Evolutionary conservation across 2,329 filamentous ascomycete genomes (phyloP), one percentile per base, ranked within the genome.

Genomic region (Sporothrix dimorphospora): DNA sequence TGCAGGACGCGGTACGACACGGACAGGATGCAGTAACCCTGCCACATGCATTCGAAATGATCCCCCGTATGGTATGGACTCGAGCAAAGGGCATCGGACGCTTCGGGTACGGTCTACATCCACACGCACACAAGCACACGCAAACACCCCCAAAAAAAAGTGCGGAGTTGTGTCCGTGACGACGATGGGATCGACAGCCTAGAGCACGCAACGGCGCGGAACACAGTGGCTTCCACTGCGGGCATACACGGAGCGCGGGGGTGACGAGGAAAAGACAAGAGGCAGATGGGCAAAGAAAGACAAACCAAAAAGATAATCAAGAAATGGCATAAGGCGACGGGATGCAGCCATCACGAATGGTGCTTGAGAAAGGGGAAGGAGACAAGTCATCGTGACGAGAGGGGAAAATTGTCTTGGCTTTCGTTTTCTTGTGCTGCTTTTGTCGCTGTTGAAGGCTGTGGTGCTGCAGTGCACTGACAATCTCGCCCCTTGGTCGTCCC

Each of bases 11-110:
- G 47, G 42, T 12, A 65, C 40, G 24, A 45, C 40, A 19, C 61
- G 63, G 63, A n/a, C 24, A n/a, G 16, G 24, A 49, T 49, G 63
- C 42, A 66, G 63, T 66, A 66, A 24, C 40, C 61, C 40, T 47
- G 21, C 8, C 42, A 66, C 24, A 16, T 66, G 42, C 63, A n/a
- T n/a, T 49, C 24, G 38, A 45, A 38, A 45, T 24, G 38, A 65
- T 45, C 59, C 12, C 38, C 40, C n/a, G 14, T 27, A 7, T 21
- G 59, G 38, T 24, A 65, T 27, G 59, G 38, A 45, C 59, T 65
- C 59, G 38, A 19, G 34, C 19, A 49, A 6, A 21, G 8, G 5
- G 47, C 19, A 1, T 49, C 47, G 8, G 42, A 14, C 34, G 9
- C 38, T 24, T 21, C 19, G n/a, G 19, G 12, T n/a, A 63, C 34